These are phyloP conservation scores for Amoeboaphelidium occidentale DNA, from an alignment of 371 early-diverging fungal species.

Conservation along the genomic window DNA sequence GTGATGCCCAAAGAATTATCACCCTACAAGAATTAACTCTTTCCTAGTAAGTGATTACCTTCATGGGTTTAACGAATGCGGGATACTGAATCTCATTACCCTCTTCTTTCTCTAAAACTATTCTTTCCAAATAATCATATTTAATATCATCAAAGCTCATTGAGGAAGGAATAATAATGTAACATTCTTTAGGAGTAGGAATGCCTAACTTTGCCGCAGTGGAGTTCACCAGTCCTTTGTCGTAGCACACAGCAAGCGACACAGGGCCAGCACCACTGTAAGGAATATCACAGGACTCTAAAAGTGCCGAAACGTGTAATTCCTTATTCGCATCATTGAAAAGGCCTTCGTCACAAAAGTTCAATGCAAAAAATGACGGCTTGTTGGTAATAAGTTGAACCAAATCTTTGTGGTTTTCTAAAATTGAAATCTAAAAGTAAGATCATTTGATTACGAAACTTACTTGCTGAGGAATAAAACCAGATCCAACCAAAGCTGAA, in stretches of 20 bases:
- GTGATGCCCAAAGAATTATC: constrained; percentile 30
- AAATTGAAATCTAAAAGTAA: constrained; percentile 3
- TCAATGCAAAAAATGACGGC: constrained; percentile 14
- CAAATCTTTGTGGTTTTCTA: constrained; percentile 2
- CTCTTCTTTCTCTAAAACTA: background rate
- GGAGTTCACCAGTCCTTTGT: constrained; percentile 26
- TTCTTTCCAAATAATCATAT: background rate
- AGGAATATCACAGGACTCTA: constrained; percentile 18
- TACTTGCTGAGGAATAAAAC: constrained; percentile 5
- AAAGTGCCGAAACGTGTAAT: constrained; percentile 23
- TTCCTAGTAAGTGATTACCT: too few species aligned
- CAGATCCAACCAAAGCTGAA: constrained; percentile 10
- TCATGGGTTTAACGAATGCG: constrained; percentile 25
- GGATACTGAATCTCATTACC: constrained; percentile 14
- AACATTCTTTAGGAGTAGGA: constrained; percentile 18
- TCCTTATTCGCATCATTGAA: constrained; percentile 23
- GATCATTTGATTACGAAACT: constrained; percentile 10
- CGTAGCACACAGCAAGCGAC: constrained; percentile 23
- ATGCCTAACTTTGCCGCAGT: constrained; percentile 20
- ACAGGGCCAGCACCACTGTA: constrained; percentile 26
- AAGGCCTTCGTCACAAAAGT: constrained; percentile 30
- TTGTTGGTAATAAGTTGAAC: background rate
- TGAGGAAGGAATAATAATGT: background rate
- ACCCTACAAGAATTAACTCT: too few species aligned
- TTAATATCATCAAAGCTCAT: background rate